Percentiles rank a stretch among this genome's conserved stretches.
These are phyloP conservation scores for Asclepias syriaca DNA, from an alignment of 257 asterid species.

Conservation along the genomic window DNA sequence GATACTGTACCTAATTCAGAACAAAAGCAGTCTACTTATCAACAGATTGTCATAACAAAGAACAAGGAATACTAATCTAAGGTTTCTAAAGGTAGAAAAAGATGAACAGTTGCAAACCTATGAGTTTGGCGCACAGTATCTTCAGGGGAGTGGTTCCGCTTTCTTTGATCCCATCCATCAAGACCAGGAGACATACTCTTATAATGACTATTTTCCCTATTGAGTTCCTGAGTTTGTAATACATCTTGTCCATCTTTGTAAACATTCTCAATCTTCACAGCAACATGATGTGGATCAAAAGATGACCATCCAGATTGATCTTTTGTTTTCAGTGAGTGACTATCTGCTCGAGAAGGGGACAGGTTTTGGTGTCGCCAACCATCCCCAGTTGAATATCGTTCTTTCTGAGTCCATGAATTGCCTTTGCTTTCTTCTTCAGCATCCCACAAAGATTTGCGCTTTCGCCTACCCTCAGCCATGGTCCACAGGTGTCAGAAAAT, in stretches of 20 bases:
- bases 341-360: slow-evolving; percentile 35
- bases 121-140: slow-evolving; percentile 36
- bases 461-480: slow-evolving; percentile 60
- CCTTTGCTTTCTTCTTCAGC: slow-evolving; percentile 36
- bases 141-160: slow-evolving; percentile 37
- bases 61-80: background rate
- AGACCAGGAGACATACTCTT: slow-evolving; percentile 51
- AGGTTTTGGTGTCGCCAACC: slow-evolving; percentile 26
- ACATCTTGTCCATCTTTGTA: slow-evolving; percentile 30
- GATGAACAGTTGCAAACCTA: slow-evolving; percentile 37
- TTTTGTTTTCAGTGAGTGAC: slow-evolving; percentile 29
- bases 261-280: slow-evolving; percentile 28
- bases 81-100: background rate
- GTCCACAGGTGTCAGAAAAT: slow-evolving; percentile 25
- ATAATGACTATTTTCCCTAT: slow-evolving; percentile 35
- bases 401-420: slow-evolving; percentile 36
- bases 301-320: slow-evolving; percentile 43
- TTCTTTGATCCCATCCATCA: slow-evolving; percentile 43
- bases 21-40: background rate
- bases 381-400: slow-evolving; percentile 29
- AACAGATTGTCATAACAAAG: background rate
- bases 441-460: slow-evolving; percentile 65
- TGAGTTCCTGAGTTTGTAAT: slow-evolving; percentile 37
- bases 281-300: slow-evolving; percentile 25
- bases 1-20: background rate